Conservation (phyloP, 1,284 basidiomycete genomes). For the Sanghuangporus weigelae region DNA sequence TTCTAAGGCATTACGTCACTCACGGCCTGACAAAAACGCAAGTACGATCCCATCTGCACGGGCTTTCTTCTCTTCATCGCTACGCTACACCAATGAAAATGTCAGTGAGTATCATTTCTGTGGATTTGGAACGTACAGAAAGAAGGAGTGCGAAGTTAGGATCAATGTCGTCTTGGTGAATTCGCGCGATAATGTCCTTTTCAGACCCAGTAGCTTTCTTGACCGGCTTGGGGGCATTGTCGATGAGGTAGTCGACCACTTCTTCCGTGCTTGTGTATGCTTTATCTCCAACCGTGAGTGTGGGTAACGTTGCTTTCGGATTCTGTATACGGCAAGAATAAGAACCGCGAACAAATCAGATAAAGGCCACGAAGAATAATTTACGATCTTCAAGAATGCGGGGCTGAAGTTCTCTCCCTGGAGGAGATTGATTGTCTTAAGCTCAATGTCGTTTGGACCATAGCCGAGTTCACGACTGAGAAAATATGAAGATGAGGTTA, state of each 20-base stretch:
- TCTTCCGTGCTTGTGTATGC: conserved; percentile 43
- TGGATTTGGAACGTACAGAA: conserved; percentile 32
- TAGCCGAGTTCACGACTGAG: conserved; percentile 40
- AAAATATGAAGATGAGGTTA: background rate
- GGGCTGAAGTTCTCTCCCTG: conserved; percentile 62
- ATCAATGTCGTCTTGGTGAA: conserved; percentile 53
- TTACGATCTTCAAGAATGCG: conserved; percentile 46
- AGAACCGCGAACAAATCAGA: background rate
- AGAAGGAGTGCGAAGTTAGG: conserved; percentile 52
- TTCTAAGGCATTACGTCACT: conserved; percentile 27
- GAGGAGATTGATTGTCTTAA: conserved; percentile 36
- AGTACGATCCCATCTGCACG: conserved; percentile 35
- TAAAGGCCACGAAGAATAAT: conserved; percentile 14
- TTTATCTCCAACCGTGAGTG: conserved; percentile 40
- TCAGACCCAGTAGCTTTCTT: conserved; percentile 30
- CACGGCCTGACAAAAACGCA: conserved; percentile 41
- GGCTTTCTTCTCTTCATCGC: conserved; percentile 46
- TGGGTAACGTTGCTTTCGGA: conserved; percentile 50
- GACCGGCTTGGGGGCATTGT: conserved; percentile 36
- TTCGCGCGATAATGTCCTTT: conserved; percentile 34
- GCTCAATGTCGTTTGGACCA: conserved; percentile 31
- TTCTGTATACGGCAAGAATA: conserved; percentile 33
- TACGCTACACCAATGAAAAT: conserved; percentile 29
- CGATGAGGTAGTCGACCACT: conserved; percentile 44
- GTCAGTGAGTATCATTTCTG: background rate